phyloP scores from a whole-genome alignment of 1,284 basidiomycete species.

The Malassezia slooffiae region DNA sequence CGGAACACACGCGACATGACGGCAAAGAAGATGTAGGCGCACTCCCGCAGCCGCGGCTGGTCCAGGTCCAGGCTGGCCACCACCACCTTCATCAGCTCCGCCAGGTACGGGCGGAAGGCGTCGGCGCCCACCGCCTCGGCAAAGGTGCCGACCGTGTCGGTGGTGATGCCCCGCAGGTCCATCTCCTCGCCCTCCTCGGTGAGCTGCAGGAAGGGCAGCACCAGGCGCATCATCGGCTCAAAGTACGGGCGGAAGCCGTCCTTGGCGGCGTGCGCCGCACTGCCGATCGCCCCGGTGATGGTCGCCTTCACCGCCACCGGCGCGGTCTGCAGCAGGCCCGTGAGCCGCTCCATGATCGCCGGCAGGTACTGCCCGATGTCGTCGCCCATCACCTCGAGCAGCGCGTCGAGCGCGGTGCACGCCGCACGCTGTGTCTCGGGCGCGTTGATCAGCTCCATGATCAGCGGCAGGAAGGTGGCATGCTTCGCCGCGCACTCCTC shows the following conservation, averaged over 20 bases:
- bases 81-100: conserved; percentile 87
- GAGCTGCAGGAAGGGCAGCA: conserved; percentile 72
- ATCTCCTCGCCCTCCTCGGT: conserved; percentile 66
- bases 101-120: conserved; percentile 86
- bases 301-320: conserved; percentile 81
- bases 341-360: conserved; percentile 89
- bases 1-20: conserved; percentile 94
- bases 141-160: conserved; percentile 95
- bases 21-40: conserved; percentile 95
- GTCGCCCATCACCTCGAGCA: conserved; percentile 88
- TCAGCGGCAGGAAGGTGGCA: conserved; percentile 66
- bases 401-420: conserved; percentile 88
- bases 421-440: conserved; percentile 77
- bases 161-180: conserved; percentile 91
- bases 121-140: conserved; percentile 94
- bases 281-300: conserved; percentile 94
- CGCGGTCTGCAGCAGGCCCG: conserved; percentile 74
- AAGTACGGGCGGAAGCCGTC: conserved; percentile 89
- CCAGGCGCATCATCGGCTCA: conserved; percentile 74
- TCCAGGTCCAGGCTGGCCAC: conserved; percentile 82
- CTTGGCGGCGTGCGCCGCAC: conserved; percentile 94
- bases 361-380: conserved; percentile 80
- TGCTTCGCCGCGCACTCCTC: conserved; percentile 84
- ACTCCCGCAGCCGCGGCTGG: conserved; percentile 75
- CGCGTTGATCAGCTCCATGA: conserved; percentile 64